These are phyloP conservation scores for Zalaria sp. DNA, from an alignment of 2,329 filamentous ascomycete genomes.

Conservation along the genomic window DNA sequence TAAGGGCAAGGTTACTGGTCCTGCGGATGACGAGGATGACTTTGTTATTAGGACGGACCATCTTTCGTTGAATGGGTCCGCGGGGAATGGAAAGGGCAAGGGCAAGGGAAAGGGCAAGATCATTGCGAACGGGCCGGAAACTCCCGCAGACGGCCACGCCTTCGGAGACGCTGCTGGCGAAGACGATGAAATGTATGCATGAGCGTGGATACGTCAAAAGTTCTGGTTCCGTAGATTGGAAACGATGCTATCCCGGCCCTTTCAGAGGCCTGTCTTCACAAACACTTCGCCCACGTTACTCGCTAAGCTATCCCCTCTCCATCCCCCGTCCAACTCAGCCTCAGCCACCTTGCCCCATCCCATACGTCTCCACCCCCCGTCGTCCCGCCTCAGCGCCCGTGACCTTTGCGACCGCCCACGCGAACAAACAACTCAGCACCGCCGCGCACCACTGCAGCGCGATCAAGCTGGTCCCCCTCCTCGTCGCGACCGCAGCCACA, in stretches of 20 bases:
- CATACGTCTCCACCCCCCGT: too few species aligned
- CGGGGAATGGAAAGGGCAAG: constrained; percentile 17
- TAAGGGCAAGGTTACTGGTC: constrained; percentile 16
- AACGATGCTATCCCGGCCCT: too few species aligned
- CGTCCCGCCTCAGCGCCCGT: not conserved
- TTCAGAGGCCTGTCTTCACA: too few species aligned
- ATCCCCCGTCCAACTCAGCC: too few species aligned
- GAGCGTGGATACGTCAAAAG: constrained; percentile 2
- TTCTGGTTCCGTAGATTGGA: too few species aligned
- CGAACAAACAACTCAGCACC: constrained; percentile 5
- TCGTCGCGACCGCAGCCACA: not conserved
- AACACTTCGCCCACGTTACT: too few species aligned
- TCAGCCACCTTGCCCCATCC: too few species aligned
- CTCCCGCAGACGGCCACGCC: constrained; percentile 15
- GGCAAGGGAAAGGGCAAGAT: constrained; percentile 22
- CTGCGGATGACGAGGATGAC: constrained; percentile 20
- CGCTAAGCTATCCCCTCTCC: too few species aligned
- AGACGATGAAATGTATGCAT: constrained; percentile 29
- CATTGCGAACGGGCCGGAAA: constrained; percentile 14
- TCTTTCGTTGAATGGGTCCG: constrained; percentile 13
- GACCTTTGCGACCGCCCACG: constrained; percentile 3
- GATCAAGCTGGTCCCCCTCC: constrained; percentile 3
- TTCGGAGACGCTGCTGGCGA: constrained; percentile 26
- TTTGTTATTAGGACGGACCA: constrained; percentile 27
- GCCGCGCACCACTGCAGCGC: constrained; percentile 7